A percentile compares a stretch with the other conserved stretches of the same genome.
These are phyloP conservation scores for Penicillium glabrum DNA, from an alignment of 2,329 filamentous ascomycete genomes.

Conservation along the genomic window DNA sequence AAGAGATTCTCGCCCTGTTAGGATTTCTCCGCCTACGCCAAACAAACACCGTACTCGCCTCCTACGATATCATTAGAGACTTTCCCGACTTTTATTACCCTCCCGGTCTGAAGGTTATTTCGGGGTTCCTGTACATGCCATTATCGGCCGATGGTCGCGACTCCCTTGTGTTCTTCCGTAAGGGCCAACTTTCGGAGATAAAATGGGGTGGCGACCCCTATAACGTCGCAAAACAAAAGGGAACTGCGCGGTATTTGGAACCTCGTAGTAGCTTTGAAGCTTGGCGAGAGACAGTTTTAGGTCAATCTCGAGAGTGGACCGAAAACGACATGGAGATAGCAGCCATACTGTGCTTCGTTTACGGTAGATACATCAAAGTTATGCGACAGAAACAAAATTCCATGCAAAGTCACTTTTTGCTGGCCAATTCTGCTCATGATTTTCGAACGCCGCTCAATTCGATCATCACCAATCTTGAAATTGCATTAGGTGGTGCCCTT, in stretches of 20 bases:
- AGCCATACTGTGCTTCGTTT: slow-evolving; percentile 81
- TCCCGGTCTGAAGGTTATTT: slow-evolving; percentile 75
- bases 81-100: slow-evolving; percentile 79
- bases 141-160: slow-evolving; percentile 73
- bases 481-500: slow-evolving; percentile 72
- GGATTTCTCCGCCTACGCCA: slow-evolving; percentile 79
- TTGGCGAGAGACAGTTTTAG: slow-evolving; percentile 78
- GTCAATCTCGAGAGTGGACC: slow-evolving; percentile 82
- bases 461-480: slow-evolving; percentile 93
- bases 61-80: slow-evolving; percentile 71
- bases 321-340: slow-evolving; percentile 88
- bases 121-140: slow-evolving; percentile 78
- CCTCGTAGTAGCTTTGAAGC: slow-evolving; percentile 77
- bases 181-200: slow-evolving; percentile 74
- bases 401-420: slow-evolving; percentile 75
- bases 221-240: slow-evolving; percentile 70
- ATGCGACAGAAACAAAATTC: slow-evolving; percentile 89
- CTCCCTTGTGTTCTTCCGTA: slow-evolving; percentile 88
- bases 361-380: slow-evolving; percentile 87
- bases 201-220: slow-evolving; percentile 65
- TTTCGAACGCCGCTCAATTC: slow-evolving; percentile 88
- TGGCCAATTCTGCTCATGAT: slow-evolving; percentile 89
- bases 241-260: slow-evolving; percentile 72
- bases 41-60: slow-evolving; percentile 72
- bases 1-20: slow-evolving; percentile 79